Percentiles rank a stretch among this genome's conserved stretches.
phyloP scores from a whole-genome alignment of 2,329 filamentous ascomycete genomes.

The Lachnum nothofagi region DNA sequence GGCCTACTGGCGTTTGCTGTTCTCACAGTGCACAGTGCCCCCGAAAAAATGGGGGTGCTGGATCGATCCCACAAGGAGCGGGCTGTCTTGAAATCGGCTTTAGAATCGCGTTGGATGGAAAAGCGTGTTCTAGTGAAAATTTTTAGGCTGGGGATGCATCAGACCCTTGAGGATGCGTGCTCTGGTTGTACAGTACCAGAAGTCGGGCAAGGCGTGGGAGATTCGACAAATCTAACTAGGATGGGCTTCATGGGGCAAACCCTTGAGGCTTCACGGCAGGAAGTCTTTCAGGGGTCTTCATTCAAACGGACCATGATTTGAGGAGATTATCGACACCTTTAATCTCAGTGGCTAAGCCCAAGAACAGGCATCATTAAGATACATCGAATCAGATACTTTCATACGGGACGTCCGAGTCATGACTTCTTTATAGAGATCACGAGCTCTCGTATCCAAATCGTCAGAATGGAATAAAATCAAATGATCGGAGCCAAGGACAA shows the following conservation, averaged over 20 bases:
- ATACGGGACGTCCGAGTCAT: constrained; percentile 1
- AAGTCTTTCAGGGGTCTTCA: not conserved
- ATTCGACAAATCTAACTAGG: not conserved
- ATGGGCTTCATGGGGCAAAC: not conserved
- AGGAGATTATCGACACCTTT: not conserved
- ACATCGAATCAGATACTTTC: not conserved
- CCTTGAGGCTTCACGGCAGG: not conserved
- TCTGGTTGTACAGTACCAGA: constrained; percentile 5
- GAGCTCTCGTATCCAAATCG: not conserved
- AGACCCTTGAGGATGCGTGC: constrained; percentile 12
- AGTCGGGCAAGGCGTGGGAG: constrained; percentile 3
- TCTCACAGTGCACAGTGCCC: not conserved
- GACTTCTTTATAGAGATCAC: not conserved
- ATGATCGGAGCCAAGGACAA: not conserved
- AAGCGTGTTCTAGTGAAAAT: constrained; percentile 15
- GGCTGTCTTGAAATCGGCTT: constrained; percentile 10
- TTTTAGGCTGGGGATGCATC: constrained; percentile 4
- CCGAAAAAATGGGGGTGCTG: constrained; percentile 4
- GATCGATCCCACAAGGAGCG: constrained; percentile 1
- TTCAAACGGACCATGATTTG: not conserved
- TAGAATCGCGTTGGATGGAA: constrained; percentile 13
- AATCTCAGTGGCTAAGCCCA: constrained; percentile 3
- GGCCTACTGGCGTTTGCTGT: not conserved
- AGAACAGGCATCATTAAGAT: not conserved
- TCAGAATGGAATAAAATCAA: not conserved